phyloP scores from a whole-genome alignment of 306 rosid species.

The Vicia villosa region DNA sequence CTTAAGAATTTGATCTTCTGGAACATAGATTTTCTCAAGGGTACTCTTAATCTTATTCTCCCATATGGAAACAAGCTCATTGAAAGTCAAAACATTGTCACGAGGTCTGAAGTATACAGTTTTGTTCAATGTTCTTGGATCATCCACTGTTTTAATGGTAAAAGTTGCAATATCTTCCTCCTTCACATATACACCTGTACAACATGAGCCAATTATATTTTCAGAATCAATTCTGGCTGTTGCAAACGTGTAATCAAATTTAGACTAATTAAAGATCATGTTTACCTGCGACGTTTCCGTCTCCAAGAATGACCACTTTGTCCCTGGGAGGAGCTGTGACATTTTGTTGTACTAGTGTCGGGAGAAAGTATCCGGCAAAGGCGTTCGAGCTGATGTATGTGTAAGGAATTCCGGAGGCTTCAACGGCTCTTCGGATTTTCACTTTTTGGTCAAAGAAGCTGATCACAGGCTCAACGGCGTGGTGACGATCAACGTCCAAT shows the following conservation, averaged over 20 bases:
- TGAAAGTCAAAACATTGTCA: slow-evolving; percentile 40
- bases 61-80: slow-evolving; percentile 50
- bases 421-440: slow-evolving; percentile 32
- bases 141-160: slow-evolving; percentile 48
- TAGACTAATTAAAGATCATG: too few species aligned
- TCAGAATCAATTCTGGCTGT: too few species aligned
- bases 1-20: slow-evolving; percentile 52
- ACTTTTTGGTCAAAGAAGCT: background rate
- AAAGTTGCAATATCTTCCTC: slow-evolving; percentile 45
- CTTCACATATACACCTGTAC: slow-evolving; percentile 25
- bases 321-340: slow-evolving; percentile 45
- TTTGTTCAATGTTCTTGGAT: slow-evolving; percentile 57
- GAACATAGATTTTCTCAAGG: slow-evolving; percentile 38
- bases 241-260: too few species aligned
- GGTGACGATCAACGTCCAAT: slow-evolving; percentile 33
- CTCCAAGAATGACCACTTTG: slow-evolving; percentile 48
- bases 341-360: slow-evolving; percentile 35
- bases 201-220: background rate
- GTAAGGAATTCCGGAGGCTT: slow-evolving; percentile 45
- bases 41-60: slow-evolving; percentile 46
- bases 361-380: slow-evolving; percentile 40
- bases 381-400: slow-evolving; percentile 26
- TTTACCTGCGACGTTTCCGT: slow-evolving; percentile 50
- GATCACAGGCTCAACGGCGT: slow-evolving; percentile 31
- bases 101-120: slow-evolving; percentile 33